phyloP scores from a whole-genome alignment of 345 rosid genomes.

The Gynandropsis gynandra region DNA sequence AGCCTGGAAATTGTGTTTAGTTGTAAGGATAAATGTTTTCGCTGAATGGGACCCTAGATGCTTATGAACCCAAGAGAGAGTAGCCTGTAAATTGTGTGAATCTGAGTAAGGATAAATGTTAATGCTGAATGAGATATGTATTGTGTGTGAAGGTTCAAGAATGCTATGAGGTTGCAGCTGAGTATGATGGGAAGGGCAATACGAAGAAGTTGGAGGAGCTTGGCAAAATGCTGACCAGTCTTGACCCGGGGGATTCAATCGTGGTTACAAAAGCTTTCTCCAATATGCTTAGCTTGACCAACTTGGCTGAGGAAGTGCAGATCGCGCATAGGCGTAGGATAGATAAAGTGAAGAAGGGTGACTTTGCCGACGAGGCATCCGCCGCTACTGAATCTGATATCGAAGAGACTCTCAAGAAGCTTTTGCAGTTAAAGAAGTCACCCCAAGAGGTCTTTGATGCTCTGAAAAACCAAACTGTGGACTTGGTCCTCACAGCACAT shows the following conservation, averaged over 20 bases:
- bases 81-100: too few species aligned
- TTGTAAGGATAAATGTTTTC: too few species aligned
- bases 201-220: constrained; percentile 73
- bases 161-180: constrained; percentile 86
- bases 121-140: constrained; percentile 1
- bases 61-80: too few species aligned
- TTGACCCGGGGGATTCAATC: constrained; percentile 93
- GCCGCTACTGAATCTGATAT: constrained; percentile 92
- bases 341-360: constrained; percentile 76
- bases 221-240: constrained; percentile 68
- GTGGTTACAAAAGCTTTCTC: constrained; percentile 82
- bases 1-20: too few species aligned
- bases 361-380: constrained; percentile 66
- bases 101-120: neutral
- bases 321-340: constrained; percentile 78
- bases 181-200: constrained; percentile 77
- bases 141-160: constrained; percentile 66
- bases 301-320: constrained; percentile 95
- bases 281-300: constrained; percentile 94
- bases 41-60: too few species aligned
- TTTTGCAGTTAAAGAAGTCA: constrained; percentile 72
- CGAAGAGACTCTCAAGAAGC: constrained; percentile 87
- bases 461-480: constrained; percentile 91
- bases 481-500: constrained; percentile 92
- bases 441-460: constrained; percentile 93